Evolutionary conservation across 306 rosid species (phyloP).

Genomic region (Ormosia semicastrata): DNA sequence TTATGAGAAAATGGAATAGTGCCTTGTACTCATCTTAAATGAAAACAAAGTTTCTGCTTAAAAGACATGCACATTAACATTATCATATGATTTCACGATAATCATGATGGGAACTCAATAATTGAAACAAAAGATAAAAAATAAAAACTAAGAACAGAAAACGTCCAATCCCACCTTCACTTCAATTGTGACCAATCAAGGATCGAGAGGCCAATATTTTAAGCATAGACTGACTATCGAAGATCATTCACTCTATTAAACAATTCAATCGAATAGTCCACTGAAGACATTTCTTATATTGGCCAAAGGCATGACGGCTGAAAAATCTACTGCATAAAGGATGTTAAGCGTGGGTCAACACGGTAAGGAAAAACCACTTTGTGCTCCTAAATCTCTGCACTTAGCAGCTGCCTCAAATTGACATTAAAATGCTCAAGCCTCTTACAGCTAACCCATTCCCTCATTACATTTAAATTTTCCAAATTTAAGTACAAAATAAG

Average conservation of each 20-base stretch:
- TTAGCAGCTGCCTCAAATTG: too few species aligned
- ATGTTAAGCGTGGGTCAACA: too few species aligned
- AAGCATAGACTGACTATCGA: background rate
- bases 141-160: background rate
- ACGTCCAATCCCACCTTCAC: background rate
- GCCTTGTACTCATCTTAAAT: background rate
- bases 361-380: too few species aligned
- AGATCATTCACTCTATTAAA: background rate
- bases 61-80: background rate
- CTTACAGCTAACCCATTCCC: too few species aligned
- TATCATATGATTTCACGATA: background rate
- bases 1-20: background rate
- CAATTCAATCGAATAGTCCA: background rate
- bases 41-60: background rate
- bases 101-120: background rate
- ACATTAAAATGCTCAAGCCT: too few species aligned
- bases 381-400: too few species aligned
- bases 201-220: background rate
- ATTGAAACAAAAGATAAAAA: background rate
- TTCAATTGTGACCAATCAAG: background rate
- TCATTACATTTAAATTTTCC: too few species aligned
- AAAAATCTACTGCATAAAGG: too few species aligned
- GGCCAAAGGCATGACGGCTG: too few species aligned
- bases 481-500: too few species aligned
- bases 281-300: too few species aligned